Base-by-base conservation (phyloP, 2,329 filamentous ascomycete genomes). In the Sphaerulina populicola region DNA sequence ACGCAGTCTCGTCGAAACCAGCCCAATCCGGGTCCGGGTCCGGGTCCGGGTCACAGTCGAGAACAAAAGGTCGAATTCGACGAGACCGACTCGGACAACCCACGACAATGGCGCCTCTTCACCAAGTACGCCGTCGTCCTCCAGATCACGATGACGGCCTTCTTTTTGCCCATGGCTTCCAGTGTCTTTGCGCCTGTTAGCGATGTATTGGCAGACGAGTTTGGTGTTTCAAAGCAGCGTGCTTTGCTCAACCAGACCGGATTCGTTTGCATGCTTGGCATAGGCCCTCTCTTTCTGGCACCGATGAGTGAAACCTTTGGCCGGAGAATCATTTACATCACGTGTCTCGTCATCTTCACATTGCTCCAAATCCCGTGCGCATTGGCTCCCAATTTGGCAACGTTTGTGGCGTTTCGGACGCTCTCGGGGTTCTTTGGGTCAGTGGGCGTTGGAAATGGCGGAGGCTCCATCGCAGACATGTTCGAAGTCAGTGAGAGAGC, bases 381-480 rank as follows among this genome's bases (percentile, higher is more conserved):
- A 0, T 58, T 76, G 45, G 67, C 69, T 30, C 73, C 72, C 2
- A 76, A 75, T 52, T 66, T 74, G 15, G 66, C 52, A 14, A 62
- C 60, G 3, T 60, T 76, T 18, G 68, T 76, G 36, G 65, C 64
- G 1, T 61, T 75, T 12, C 66, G 74, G 33, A 70, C 71, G 4
- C 53, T 76, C 6, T 62, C 70, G 2, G 74, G 73, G 1, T 73
- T 75, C 58, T 75, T 74, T 56, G 74, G 73, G 1, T 73, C 71
- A 56, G 69, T 76, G 0, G 72, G 72, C 0, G 71, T 76, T 40
- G 72, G 73, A 0, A 76, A 74, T 61, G 74, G 75, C 1, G 74
- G 74, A 5, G 74, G 73, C 1, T 74, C 69, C 0, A 73, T 76
- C 21, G 68, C 64, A 41, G 74, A 76, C 47, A 76, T 76, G 72